phyloP scores from a whole-genome alignment of 2,329 filamentous ascomycete genomes.

The Pseudogymnoascus pannorum region DNA sequence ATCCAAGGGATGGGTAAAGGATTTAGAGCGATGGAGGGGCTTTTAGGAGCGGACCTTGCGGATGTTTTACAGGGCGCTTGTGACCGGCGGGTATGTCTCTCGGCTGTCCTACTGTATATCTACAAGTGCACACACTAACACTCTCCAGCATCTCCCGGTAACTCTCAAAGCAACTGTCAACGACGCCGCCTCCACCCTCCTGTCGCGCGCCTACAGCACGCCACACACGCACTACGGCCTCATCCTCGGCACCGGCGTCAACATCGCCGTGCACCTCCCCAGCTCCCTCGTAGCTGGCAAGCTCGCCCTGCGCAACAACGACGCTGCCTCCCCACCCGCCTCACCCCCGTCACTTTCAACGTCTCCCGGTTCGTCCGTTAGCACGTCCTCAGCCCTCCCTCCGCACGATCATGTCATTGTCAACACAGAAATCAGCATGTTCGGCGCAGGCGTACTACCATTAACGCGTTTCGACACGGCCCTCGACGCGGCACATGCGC shows the following conservation, averaged over 20 bases:
- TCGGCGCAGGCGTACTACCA: conserved; percentile 51
- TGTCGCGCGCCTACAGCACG: conserved; percentile 57
- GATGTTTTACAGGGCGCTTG: conserved; percentile 51
- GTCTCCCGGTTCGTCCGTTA: background rate
- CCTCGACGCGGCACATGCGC: conserved; percentile 45
- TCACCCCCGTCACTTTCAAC: background rate
- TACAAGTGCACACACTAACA: background rate
- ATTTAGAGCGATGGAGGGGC: conserved; percentile 50
- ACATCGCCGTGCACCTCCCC: conserved; percentile 58
- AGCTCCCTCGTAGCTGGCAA: conserved; percentile 39
- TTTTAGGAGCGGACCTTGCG: conserved; percentile 53
- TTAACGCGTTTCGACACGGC: conserved; percentile 53
- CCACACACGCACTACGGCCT: conserved; percentile 54
- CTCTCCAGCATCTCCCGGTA: conserved; percentile 42
- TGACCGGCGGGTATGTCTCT: conserved; percentile 19
- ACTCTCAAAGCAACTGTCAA: conserved; percentile 56
- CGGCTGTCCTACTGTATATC: background rate
- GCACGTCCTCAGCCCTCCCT: background rate
- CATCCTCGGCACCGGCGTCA: conserved; percentile 61
- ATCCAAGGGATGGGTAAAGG: conserved; percentile 60
- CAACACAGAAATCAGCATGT: conserved; percentile 63
- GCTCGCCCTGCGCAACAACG: background rate
- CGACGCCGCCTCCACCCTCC: conserved; percentile 58
- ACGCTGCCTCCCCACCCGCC: background rate
- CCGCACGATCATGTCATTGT: conserved; percentile 53